These are phyloP conservation scores for Scolecobasidium constrictum DNA, from an alignment of 2,329 filamentous ascomycete genomes.

Conservation along the genomic window DNA sequence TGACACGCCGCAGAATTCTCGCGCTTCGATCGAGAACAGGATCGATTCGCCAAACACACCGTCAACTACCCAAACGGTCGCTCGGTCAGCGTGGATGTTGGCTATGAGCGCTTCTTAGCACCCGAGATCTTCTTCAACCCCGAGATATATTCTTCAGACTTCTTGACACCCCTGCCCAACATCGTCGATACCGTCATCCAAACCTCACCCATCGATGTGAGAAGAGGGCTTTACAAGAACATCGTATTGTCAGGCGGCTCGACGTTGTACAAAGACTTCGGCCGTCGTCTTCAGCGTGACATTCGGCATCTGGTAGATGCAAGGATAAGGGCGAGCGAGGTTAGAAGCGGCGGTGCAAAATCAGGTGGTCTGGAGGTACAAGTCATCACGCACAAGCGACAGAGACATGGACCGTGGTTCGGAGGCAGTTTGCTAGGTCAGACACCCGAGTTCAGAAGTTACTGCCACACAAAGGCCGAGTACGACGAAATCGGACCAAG, in stretches of 20 bases:
- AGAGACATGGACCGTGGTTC: constrained; percentile 97
- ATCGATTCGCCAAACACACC: constrained; percentile 81
- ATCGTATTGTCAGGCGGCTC: constrained; percentile 96
- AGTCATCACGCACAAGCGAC: constrained; percentile 94
- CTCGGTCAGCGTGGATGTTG: constrained; percentile 78
- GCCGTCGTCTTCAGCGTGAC: constrained; percentile 86
- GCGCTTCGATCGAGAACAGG: constrained; percentile 85
- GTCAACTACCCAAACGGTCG: constrained; percentile 79
- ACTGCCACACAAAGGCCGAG: constrained; percentile 68
- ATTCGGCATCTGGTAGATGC: constrained; percentile 94
- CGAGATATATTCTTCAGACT: constrained; percentile 98
- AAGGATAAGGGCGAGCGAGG: constrained; percentile 84
- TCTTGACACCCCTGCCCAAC: constrained; percentile 84
- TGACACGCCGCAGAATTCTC: constrained; percentile 54
- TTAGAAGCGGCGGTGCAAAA: constrained; percentile 80
- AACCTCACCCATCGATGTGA: constrained; percentile 93
- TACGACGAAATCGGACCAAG: constrained; percentile 95
- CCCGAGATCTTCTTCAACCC: constrained; percentile 99
- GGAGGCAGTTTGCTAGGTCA: constrained; percentile 92
- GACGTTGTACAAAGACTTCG: constrained; percentile 97
- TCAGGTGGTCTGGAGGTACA: constrained; percentile 93
- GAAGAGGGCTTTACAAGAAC: constrained; percentile 97
- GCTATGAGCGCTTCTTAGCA: constrained; percentile 94
- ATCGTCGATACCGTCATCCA: constrained; percentile 97
- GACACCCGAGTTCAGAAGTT: constrained; percentile 96